Evolutionary conservation across 441 rosid genomes (phyloP), one percentile per base, ranked within the genome.

Genomic region (Populus hybrid): DNA sequence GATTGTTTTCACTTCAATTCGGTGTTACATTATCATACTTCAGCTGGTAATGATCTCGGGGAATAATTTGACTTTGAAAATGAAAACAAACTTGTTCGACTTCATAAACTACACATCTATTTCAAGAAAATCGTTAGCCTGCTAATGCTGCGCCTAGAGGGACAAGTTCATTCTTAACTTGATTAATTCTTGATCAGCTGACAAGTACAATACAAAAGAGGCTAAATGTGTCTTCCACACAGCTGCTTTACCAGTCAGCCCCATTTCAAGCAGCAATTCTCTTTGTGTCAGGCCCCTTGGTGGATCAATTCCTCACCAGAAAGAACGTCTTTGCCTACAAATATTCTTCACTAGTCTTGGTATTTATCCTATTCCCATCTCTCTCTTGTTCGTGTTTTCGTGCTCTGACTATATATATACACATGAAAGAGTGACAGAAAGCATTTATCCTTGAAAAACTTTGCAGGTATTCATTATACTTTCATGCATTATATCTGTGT

Each of bases 201-300:
- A 96, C 99, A 80, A 96, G 91, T 81, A 94, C 95, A 77, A 96
- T 96, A 68, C 99, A 96, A 74, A 96, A 94, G 91, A 93, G 85
- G 87, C 86, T 91, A 6, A 94, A 93, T 80, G 98, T 96, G 23
- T 90, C 99, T 65, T 94, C 99, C 29, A 96, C 99, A 28, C 99
- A 96, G 85, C 86, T 96, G 72, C 87, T 94, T 6, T 96, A 96
- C 83, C 98, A 95, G 29, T 95, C 99, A 2, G 98, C 98, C 2
- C 99, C 99, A 56, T 95, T 92, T 80, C 99, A 95, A 82, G 97
- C 99, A 7, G 97, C 94, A 11, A 82, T 91, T 83, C 94, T 94
- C 40, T 96, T 96, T 63, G 93, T 96, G 29, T 92, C 97, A 0
- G 99, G 99, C 65, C 99, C 98, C 9, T 76, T 96, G 69, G 97